These are phyloP conservation scores for Drechmeria coniospora DNA, from an alignment of 2,329 filamentous ascomycete species.

Conservation along the genomic window DNA sequence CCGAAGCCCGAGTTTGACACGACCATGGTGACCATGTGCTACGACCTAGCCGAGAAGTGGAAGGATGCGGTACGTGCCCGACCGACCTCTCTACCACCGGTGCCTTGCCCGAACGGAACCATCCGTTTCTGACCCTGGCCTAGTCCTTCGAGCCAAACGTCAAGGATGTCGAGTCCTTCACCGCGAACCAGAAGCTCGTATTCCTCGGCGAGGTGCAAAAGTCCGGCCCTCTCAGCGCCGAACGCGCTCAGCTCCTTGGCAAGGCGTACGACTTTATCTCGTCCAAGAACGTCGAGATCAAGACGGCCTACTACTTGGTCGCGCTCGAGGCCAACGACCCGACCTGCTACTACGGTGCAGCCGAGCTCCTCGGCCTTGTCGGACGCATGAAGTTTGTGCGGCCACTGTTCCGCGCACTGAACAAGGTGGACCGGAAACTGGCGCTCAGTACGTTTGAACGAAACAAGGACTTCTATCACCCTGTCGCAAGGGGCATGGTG, in stretches of 20 bases:
- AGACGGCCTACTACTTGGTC: constrained; percentile 64
- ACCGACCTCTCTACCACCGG: constrained; percentile 9
- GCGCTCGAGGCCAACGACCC: constrained; percentile 60
- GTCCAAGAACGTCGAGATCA: constrained; percentile 78
- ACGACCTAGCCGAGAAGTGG: constrained; percentile 72
- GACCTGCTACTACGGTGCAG: constrained; percentile 53
- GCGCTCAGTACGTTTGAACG: constrained; percentile 73
- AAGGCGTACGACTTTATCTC: constrained; percentile 54
- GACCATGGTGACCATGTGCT: constrained; percentile 70
- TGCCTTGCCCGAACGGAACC: constrained; percentile 10
- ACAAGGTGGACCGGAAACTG: constrained; percentile 56
- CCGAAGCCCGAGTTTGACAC: constrained; percentile 88
- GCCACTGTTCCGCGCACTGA: constrained; percentile 64
- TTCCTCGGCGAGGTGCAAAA: constrained; percentile 71
- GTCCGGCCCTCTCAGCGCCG: constrained; percentile 42
- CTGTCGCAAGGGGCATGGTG: constrained; percentile 74
- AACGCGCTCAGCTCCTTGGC: constrained; percentile 58
- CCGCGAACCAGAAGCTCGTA: constrained; percentile 78
- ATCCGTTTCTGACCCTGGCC: too few species aligned
- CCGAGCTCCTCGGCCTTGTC: constrained; percentile 62
- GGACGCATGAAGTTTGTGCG: constrained; percentile 97
- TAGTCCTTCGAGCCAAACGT: constrained; percentile 48
- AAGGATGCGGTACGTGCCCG: constrained; percentile 35
- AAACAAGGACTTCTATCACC: constrained; percentile 88
- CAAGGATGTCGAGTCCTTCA: constrained; percentile 58